phyloP scores from a whole-genome alignment of 148 eudicot genomes.

The Nyssa sinensis region DNA sequence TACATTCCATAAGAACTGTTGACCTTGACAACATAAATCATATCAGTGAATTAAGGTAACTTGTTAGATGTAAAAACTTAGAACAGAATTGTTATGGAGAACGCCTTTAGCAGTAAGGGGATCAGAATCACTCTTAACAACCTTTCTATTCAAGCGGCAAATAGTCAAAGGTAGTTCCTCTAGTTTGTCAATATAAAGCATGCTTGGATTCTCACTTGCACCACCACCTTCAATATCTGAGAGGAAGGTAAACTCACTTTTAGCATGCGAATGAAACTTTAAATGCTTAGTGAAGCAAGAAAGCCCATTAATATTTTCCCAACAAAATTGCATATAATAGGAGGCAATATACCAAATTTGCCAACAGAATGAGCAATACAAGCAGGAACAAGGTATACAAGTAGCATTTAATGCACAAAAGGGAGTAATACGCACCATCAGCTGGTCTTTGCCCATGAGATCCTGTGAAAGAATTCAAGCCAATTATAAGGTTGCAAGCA shows the following conservation, averaged over 20 bases:
- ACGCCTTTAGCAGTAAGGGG: constrained; percentile 4
- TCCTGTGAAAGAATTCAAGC: constrained; percentile 11
- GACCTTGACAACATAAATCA: neutral
- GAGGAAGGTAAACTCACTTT: constrained; percentile 24
- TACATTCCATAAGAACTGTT: neutral
- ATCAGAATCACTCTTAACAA: constrained; percentile 18
- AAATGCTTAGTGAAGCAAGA: constrained; percentile 8
- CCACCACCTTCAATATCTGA: constrained; percentile 43
- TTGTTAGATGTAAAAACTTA: constrained; percentile 1
- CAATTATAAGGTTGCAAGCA: neutral
- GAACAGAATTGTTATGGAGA: neutral
- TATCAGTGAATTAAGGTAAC: constrained; percentile 1
- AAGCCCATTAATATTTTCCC: neutral
- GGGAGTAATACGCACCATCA: no score
- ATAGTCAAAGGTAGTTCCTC: constrained; percentile 74
- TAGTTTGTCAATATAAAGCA: constrained; percentile 47
- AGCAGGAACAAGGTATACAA: constrained; percentile 1
- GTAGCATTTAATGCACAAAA: no score
- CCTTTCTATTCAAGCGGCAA: constrained; percentile 71
- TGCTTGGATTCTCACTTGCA: constrained; percentile 34
- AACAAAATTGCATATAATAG: neutral
- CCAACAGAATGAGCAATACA: neutral
- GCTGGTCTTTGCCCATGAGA: no score
- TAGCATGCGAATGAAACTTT: constrained; percentile 22
- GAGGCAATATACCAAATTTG: neutral